Conservation (phyloP, 1,284 basidiomycete genomes). For the Naganishia albida region DNA sequence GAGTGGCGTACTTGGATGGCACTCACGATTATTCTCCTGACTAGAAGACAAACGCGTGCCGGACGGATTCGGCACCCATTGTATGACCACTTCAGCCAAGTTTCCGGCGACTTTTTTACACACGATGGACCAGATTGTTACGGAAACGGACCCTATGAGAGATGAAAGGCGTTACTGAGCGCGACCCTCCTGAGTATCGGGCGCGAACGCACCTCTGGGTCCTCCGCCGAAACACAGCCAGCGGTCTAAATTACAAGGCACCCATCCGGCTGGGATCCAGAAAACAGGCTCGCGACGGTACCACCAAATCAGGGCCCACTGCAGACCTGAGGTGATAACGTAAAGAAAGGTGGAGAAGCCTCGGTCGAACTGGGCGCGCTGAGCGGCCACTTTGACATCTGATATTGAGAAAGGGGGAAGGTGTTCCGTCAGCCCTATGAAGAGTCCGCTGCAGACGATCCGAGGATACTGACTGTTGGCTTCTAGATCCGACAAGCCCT, state of each 20-base stretch:
- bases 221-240: slow-evolving; percentile 60
- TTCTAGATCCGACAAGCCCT: slow-evolving; percentile 89
- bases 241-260: slow-evolving; percentile 75
- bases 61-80: slow-evolving; percentile 42
- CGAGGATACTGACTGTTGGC: slow-evolving; percentile 70
- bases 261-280: slow-evolving; percentile 84
- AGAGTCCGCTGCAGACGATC: background rate
- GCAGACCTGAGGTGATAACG: slow-evolving; percentile 78
- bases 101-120: slow-evolving; percentile 74
- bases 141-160: slow-evolving; percentile 73
- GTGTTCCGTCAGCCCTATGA: background rate
- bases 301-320: slow-evolving; percentile 83
- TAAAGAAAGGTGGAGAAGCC: slow-evolving; percentile 75
- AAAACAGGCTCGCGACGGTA: slow-evolving; percentile 85
- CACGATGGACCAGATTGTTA: slow-evolving; percentile 86
- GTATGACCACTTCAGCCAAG: slow-evolving; percentile 68
- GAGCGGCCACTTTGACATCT: slow-evolving; percentile 70
- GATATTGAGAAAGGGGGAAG: slow-evolving; percentile 30
- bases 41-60: too few species aligned
- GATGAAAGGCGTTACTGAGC: background rate
- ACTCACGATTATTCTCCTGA: background rate
- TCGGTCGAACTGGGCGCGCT: slow-evolving; percentile 68
- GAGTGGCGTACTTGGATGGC: too few species aligned
- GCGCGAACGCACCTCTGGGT: slow-evolving; percentile 44
- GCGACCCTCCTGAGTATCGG: background rate